A percentile compares a stretch with the other conserved stretches of the same genome.
These are phyloP conservation scores for Amylocystis lapponica DNA, from an alignment of 768 basidiomycete genomes.

Conservation along the genomic window DNA sequence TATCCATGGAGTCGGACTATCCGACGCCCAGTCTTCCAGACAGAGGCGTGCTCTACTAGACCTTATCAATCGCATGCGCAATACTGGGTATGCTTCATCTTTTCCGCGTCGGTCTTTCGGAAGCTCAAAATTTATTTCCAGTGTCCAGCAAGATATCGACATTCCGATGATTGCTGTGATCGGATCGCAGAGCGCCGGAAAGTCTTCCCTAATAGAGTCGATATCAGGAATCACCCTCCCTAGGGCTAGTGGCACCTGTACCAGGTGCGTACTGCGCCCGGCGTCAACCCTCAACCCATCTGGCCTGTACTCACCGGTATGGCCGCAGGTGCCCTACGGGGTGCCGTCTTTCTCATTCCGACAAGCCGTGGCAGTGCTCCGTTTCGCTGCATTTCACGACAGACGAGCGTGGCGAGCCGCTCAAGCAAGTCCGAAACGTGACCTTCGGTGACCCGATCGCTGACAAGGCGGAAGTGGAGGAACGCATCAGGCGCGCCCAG, in stretches of 20 bases:
- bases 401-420: conserved; percentile 20
- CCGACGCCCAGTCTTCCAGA: too few species aligned
- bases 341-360: conserved; percentile 24
- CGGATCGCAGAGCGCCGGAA: conserved; percentile 69
- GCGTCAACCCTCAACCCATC: too few species aligned
- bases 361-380: conserved; percentile 28
- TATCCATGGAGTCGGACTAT: too few species aligned
- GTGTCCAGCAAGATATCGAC: conserved; percentile 65
- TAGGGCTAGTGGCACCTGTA: conserved; percentile 70
- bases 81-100: too few species aligned
- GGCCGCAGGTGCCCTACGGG: conserved; percentile 35
- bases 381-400: conserved; percentile 26
- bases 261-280: conserved; percentile 54
- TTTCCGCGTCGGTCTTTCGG: too few species aligned
- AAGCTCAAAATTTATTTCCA: too few species aligned
- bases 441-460: conserved; percentile 35
- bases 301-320: too few species aligned
- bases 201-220: conserved; percentile 72
- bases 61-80: too few species aligned
- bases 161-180: conserved; percentile 71
- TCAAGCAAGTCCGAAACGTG: conserved; percentile 10
- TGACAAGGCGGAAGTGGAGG: conserved; percentile 51
- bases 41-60: too few species aligned
- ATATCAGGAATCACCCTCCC: conserved; percentile 73
- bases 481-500: conserved; percentile 61